Evolutionary conservation across 805 yeast genomes (phyloP), one percentile per base, ranked within the genome.

Genomic region (Kuraishia piskuri): DNA sequence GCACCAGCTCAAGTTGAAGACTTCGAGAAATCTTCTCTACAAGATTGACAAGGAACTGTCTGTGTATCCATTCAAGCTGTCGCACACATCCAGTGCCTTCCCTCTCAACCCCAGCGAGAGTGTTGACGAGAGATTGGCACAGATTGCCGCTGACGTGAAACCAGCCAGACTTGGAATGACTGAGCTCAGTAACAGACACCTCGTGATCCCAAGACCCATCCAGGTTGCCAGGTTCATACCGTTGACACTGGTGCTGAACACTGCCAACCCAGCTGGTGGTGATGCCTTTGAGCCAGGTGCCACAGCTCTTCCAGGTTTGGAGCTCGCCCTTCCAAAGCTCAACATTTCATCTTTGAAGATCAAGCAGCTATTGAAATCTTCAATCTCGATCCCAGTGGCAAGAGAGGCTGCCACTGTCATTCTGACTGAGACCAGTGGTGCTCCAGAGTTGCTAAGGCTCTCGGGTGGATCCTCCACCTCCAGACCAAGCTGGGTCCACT

Each of bases 21-120:
- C 88, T 22, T 77, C 96, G 9, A 82, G 96, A 68, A 78, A 77
- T 56, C 75, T 90, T 53, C 75, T 91, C 59, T 75, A 82, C 36
- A 79, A 79, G 56, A 80, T 89, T 59, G 96, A 90, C 69, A 81
- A 79, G 59, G 73, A 79, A 50, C 76, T 80, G 60, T 88, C 96
- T 24, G 98, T 94, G 36, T 92, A 82, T 69, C 98, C 99, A 54
- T 89, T 92, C 76, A 92, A 90, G 70, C 76, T 91, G 59, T 76
- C 90, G 44, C 86, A 88, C 69, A 71, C 88, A 49, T 78, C 89
- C 17, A 73, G 75, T 22, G 61, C 68, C 46, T 85, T 84, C 77
- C 91, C 91, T 53, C 68, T 84, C 22, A 70, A 78, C 49, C 63
- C 72, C 46, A 63, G 61, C 48, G 55, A 62, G 19, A 56, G 65